Evolutionary conservation across 805 yeast genomes (phyloP).

Genomic region (Clavispora carvajalis): DNA sequence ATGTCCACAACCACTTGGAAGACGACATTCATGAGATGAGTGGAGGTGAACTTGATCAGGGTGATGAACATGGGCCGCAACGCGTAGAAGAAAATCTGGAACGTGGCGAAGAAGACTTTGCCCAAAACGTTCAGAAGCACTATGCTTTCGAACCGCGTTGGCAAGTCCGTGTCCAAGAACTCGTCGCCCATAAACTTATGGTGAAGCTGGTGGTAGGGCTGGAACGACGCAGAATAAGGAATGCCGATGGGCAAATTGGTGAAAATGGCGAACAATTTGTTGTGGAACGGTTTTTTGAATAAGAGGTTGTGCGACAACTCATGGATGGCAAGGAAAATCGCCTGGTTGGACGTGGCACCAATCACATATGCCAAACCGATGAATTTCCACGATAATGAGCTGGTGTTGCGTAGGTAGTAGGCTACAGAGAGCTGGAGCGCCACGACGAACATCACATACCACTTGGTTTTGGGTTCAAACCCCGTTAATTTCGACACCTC

Average conservation of each 20-base stretch:
- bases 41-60: constrained; percentile 63
- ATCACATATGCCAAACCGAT: constrained; percentile 63
- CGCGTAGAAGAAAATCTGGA: constrained; percentile 85
- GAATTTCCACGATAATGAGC: constrained; percentile 50
- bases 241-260: constrained; percentile 84
- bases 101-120: constrained; percentile 85
- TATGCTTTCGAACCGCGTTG: constrained; percentile 72
- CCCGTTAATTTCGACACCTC: constrained; percentile 77
- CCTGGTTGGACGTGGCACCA: constrained; percentile 85
- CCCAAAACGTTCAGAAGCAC: constrained; percentile 74
- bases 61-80: constrained; percentile 85
- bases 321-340: constrained; percentile 80
- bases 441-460: constrained; percentile 63
- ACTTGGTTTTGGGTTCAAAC: constrained; percentile 81
- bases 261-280: constrained; percentile 70
- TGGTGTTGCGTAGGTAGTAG: constrained; percentile 50
- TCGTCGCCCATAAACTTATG: constrained; percentile 89
- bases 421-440: constrained; percentile 63
- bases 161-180: constrained; percentile 79
- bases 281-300: constrained; percentile 71
- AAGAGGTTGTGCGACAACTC: constrained; percentile 82
- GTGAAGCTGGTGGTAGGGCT: constrained; percentile 87
- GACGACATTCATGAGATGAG: constrained; percentile 66
- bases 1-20: constrained; percentile 57
- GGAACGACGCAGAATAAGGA: constrained; percentile 84